A percentile compares a stretch with the other conserved stretches of the same genome.
Conservation (phyloP, 2,329 filamentous ascomycete species). For the Didymella arachidicola region DNA sequence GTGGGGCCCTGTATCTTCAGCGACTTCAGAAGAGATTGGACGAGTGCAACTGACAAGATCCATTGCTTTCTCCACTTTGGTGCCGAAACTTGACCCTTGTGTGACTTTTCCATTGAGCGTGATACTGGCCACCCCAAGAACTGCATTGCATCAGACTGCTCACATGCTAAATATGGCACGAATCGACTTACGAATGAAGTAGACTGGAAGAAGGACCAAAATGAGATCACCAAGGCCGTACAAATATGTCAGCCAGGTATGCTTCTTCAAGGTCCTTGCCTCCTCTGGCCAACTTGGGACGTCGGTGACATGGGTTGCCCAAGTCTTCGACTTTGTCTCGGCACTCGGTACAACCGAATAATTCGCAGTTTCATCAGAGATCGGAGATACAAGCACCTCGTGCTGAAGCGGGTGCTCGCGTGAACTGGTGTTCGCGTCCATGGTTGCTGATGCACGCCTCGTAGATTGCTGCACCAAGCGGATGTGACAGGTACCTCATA, state of each 20-base stretch:
- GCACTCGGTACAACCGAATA: not conserved
- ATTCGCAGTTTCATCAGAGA: slow-evolving; percentile 9
- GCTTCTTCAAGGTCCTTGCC: too few relatives aligned
- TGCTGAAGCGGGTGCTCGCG: slow-evolving; percentile 25
- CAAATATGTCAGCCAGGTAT: too few relatives aligned
- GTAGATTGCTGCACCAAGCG: slow-evolving; percentile 14
- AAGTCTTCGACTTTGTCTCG: slow-evolving; percentile 32
- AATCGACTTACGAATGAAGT: too few relatives aligned
- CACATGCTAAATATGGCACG: too few relatives aligned
- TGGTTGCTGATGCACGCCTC: slow-evolving; percentile 23
- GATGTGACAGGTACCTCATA: slow-evolving; percentile 28
- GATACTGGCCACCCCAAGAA: too few relatives aligned
- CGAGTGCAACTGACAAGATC: slow-evolving; percentile 28
- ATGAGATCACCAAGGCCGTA: too few relatives aligned
- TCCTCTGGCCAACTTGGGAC: slow-evolving; percentile 45
- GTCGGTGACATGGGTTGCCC: slow-evolving; percentile 29
- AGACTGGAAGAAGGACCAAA: too few relatives aligned
- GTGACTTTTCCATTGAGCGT: too few relatives aligned
- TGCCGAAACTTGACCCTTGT: too few relatives aligned
- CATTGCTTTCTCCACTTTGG: slow-evolving; percentile 40
- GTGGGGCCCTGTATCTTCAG: slow-evolving; percentile 40
- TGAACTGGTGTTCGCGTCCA: slow-evolving; percentile 22
- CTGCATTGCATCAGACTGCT: too few relatives aligned
- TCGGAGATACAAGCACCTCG: slow-evolving; percentile 4
- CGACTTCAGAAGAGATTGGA: too few relatives aligned